Evolutionary conservation across 2,329 filamentous ascomycete species (phyloP).

Genomic region (Aplosporella prunicola): DNA sequence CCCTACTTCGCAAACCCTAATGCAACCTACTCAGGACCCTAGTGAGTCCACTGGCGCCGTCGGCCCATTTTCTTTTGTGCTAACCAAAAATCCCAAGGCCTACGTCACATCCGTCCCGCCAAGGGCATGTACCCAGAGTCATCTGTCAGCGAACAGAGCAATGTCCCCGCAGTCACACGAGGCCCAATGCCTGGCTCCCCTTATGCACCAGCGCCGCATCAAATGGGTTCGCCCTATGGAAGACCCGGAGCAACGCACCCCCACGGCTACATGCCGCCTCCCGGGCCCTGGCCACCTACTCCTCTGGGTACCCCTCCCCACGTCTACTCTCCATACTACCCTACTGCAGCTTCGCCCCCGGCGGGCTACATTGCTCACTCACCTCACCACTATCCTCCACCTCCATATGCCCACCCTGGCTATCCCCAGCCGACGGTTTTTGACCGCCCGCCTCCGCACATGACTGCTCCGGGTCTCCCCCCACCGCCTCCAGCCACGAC

Average conservation of each 20-base stretch:
- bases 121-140: constrained; percentile 98
- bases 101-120: constrained; percentile 73
- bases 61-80: background rate
- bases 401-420: constrained; percentile 5
- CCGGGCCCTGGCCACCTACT: constrained; percentile 32
- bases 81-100: constrained; percentile 21
- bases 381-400: constrained; percentile 4
- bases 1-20: constrained; percentile 60
- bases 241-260: constrained; percentile 32
- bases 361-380: constrained; percentile 9
- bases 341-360: constrained; percentile 12
- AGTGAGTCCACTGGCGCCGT: constrained; percentile 13
- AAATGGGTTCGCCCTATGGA: constrained; percentile 46
- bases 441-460: constrained; percentile 31
- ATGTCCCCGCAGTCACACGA: constrained; percentile 70
- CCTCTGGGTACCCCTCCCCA: constrained; percentile 33
- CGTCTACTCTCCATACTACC: constrained; percentile 29
- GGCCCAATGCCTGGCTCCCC: constrained; percentile 55
- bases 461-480: constrained; percentile 26
- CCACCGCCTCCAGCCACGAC: constrained; percentile 28
- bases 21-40: constrained; percentile 74
- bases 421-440: constrained; percentile 21
- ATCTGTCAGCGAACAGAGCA: constrained; percentile 75
- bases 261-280: constrained; percentile 32
- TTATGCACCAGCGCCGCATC: constrained; percentile 44